phyloP scores from a whole-genome alignment of 1,139 yeast species.

The Suhomyces yuchorum region DNA sequence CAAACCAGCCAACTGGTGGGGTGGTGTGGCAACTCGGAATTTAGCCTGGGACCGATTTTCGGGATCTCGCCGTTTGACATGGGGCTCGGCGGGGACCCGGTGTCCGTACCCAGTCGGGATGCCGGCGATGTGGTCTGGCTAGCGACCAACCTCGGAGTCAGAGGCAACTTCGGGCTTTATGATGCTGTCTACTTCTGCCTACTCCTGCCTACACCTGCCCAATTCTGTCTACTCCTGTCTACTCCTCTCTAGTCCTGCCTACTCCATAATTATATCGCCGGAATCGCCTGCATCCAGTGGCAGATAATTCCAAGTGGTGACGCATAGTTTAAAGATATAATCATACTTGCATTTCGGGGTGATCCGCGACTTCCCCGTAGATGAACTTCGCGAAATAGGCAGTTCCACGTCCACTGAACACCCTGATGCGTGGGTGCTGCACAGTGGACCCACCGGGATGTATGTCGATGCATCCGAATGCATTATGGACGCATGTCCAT shows the following conservation, averaged over 20 bases:
- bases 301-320: background rate
- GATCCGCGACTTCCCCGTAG: constrained; percentile 1
- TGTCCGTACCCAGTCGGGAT: too few relatives aligned
- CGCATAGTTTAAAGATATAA: background rate
- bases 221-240: too few relatives aligned
- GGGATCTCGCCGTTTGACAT: too few relatives aligned
- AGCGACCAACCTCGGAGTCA: too few relatives aligned
- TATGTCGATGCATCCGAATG: background rate
- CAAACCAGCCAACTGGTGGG: too few relatives aligned
- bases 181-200: background rate
- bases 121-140: too few relatives aligned
- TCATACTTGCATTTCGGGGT: background rate
- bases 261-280: background rate
- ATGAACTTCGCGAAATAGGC: background rate
- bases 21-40: too few relatives aligned
- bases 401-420: background rate
- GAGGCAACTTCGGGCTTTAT: too few relatives aligned
- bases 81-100: too few relatives aligned
- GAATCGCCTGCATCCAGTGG: background rate
- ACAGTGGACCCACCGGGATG: background rate
- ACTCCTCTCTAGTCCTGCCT: background rate
- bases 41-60: too few relatives aligned
- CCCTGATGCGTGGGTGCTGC: background rate
- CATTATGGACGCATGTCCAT: background rate
- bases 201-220: background rate